phyloP scores from a whole-genome alignment of 352 stramenopile species.

The Phytophthora pistaciae region DNA sequence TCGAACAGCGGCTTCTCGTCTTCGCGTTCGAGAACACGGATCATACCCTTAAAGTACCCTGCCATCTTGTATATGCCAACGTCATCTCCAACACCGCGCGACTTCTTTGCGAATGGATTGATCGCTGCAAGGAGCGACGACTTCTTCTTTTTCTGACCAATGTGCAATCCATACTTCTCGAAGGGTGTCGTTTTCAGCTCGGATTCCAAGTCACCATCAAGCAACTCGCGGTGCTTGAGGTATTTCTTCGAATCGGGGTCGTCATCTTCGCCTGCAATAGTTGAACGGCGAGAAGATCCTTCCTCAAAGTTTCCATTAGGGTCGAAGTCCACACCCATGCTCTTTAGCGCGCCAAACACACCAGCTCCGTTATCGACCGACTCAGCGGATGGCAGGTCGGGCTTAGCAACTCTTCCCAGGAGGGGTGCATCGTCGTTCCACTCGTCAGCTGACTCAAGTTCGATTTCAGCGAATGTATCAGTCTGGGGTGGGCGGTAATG shows the following conservation, averaged over 20 bases:
- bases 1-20: conserved; percentile 86
- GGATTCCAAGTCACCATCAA: conserved; percentile 74
- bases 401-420: conserved; percentile 36
- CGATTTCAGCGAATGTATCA: conserved; percentile 74
- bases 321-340: conserved; percentile 85
- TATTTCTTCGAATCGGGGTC: conserved; percentile 79
- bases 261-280: conserved; percentile 58
- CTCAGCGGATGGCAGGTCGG: conserved; percentile 41
- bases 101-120: conserved; percentile 82
- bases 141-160: conserved; percentile 85
- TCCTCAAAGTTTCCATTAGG: conserved; percentile 70
- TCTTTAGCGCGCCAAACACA: conserved; percentile 88
- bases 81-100: conserved; percentile 39
- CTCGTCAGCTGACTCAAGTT: conserved; percentile 69
- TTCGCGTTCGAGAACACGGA: conserved; percentile 87
- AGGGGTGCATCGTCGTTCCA: conserved; percentile 65
- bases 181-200: conserved; percentile 90
- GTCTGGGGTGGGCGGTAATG: conserved; percentile 76
- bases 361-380: conserved; percentile 81
- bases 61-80: conserved; percentile 80
- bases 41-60: conserved; percentile 92
- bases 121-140: conserved; percentile 65
- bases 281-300: conserved; percentile 61
- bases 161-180: conserved; percentile 88
- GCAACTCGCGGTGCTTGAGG: conserved; percentile 76